Evolutionary conservation across 2,329 filamentous ascomycete genomes (phyloP).

Genomic region (Emericellopsis atlantica): DNA sequence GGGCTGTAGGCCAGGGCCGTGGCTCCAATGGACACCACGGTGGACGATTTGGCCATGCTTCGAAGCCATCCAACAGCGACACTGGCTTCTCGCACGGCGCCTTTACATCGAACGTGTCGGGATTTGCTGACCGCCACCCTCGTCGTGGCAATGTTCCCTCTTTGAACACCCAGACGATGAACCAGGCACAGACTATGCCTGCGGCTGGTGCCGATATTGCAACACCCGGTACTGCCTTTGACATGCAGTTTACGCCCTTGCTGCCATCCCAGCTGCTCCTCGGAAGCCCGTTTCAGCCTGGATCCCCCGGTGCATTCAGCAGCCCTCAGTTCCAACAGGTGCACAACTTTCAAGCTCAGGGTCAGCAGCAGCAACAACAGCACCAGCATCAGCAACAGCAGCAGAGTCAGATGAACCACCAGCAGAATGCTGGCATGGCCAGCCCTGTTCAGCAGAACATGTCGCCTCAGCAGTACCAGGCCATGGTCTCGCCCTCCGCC

Average conservation of each 20-base stretch:
- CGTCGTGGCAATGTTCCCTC: slow-evolving; percentile 77
- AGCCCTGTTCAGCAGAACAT: slow-evolving; percentile 69
- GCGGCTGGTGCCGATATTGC: slow-evolving; percentile 61
- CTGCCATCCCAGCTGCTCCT: slow-evolving; percentile 89
- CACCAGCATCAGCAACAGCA: slow-evolving; percentile 42
- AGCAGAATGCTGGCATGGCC: slow-evolving; percentile 41
- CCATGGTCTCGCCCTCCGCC: slow-evolving; percentile 73
- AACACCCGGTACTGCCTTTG: slow-evolving; percentile 78
- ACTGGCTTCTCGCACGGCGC: slow-evolving; percentile 89
- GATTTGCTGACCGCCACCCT: slow-evolving; percentile 78
- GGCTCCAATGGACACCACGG: slow-evolving; percentile 40
- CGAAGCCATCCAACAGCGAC: slow-evolving; percentile 72
- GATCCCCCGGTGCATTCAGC: slow-evolving; percentile 78
- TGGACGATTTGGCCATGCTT: slow-evolving; percentile 56
- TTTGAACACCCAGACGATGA: slow-evolving; percentile 74
- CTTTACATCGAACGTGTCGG: slow-evolving; percentile 74
- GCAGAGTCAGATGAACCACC: slow-evolving; percentile 37
- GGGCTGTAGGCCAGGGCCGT: slow-evolving; percentile 23
- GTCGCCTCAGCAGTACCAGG: slow-evolving; percentile 74
- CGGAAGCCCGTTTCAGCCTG: slow-evolving; percentile 92
- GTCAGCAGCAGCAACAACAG: slow-evolving; percentile 19
- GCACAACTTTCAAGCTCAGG: slow-evolving; percentile 53
- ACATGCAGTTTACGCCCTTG: slow-evolving; percentile 97
- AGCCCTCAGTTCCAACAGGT: slow-evolving; percentile 87
- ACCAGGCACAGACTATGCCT: slow-evolving; percentile 20